phyloP scores from a whole-genome alignment of 768 basidiomycete species.

The Auriscalpium orientale region DNA sequence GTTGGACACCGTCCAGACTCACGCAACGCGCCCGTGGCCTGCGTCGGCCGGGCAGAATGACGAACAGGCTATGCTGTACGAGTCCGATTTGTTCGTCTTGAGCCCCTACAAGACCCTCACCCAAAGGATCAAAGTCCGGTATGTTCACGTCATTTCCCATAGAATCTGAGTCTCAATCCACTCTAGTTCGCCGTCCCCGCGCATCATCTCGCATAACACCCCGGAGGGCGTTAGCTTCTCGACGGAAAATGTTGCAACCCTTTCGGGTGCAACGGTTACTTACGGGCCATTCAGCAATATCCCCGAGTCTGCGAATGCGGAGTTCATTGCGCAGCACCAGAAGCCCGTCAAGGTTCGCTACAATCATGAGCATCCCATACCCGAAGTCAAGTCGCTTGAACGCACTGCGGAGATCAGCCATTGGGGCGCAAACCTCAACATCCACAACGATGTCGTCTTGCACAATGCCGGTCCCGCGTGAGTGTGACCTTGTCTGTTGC shows the following conservation, averaged over 20 bases:
- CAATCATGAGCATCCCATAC: slow-evolving; percentile 70
- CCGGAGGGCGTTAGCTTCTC: slow-evolving; percentile 57
- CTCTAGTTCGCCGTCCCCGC: slow-evolving; percentile 59
- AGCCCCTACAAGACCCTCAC: slow-evolving; percentile 78
- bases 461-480: slow-evolving; percentile 87
- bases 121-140: slow-evolving; percentile 87
- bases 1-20: slow-evolving; percentile 70
- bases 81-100: slow-evolving; percentile 68
- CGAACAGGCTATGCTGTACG: slow-evolving; percentile 73
- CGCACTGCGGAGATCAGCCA: slow-evolving; percentile 89
- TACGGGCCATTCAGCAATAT: slow-evolving; percentile 85
- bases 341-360: slow-evolving; percentile 71
- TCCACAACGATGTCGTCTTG: slow-evolving; percentile 82
- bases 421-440: slow-evolving; percentile 93
- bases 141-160: slow-evolving; percentile 20
- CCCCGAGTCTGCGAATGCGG: slow-evolving; percentile 48
- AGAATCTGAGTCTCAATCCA: not conserved
- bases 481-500: not conserved
- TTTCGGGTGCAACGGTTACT: slow-evolving; percentile 73
- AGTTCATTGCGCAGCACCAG: slow-evolving; percentile 56
- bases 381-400: slow-evolving; percentile 65
- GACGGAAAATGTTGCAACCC: slow-evolving; percentile 52
- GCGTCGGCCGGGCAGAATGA: slow-evolving; percentile 65
- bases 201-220: slow-evolving; percentile 64
- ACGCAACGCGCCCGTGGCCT: slow-evolving; percentile 74